A percentile compares a stretch with the other conserved stretches of the same genome.
phyloP scores from a whole-genome alignment of 176 grass and related monocot genomes.

The Metroxylon sagu region DNA sequence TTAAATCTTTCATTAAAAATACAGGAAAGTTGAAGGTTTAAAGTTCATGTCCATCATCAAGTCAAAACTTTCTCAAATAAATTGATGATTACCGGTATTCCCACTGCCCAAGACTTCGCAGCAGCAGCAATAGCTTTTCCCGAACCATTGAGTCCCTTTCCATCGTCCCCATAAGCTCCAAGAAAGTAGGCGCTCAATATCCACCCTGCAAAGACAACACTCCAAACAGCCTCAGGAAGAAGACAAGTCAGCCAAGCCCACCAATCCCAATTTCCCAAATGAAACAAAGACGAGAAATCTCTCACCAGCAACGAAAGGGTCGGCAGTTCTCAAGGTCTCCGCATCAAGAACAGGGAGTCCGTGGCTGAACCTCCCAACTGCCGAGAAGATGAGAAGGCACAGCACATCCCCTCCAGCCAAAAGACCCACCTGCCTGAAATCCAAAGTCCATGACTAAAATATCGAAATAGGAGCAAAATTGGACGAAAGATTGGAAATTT shows the following conservation, averaged over 20 bases:
- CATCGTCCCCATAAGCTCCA: constrained; percentile 77
- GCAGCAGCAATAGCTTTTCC: constrained; percentile 42
- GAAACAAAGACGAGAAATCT: constrained; percentile 4
- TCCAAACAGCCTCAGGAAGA: neutral
- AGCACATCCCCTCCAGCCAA: constrained; percentile 65
- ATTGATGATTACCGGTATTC: constrained; percentile 57
- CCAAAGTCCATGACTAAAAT: neutral
- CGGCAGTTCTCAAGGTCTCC: constrained; percentile 70
- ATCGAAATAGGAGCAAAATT: too few relatives aligned
- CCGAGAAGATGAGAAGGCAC: constrained; percentile 70
- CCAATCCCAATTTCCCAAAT: neutral
- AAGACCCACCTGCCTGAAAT: constrained; percentile 61
- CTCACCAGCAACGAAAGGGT: constrained; percentile 85
- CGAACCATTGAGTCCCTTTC: constrained; percentile 64
- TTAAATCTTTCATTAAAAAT: too few relatives aligned
- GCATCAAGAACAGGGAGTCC: constrained; percentile 52
- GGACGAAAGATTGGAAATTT: too few relatives aligned
- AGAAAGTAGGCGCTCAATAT: constrained; percentile 75
- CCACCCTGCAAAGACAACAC: constrained; percentile 52
- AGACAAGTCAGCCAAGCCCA: too few relatives aligned
- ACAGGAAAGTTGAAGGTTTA: neutral
- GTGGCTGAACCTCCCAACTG: constrained; percentile 85
- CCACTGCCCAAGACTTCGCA: constrained; percentile 64
- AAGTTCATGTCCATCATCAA: neutral
- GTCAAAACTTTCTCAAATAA: neutral